Evolutionary conservation across 1,139 yeast species (phyloP).

Genomic region (Yamadazyma membranifaciens): DNA sequence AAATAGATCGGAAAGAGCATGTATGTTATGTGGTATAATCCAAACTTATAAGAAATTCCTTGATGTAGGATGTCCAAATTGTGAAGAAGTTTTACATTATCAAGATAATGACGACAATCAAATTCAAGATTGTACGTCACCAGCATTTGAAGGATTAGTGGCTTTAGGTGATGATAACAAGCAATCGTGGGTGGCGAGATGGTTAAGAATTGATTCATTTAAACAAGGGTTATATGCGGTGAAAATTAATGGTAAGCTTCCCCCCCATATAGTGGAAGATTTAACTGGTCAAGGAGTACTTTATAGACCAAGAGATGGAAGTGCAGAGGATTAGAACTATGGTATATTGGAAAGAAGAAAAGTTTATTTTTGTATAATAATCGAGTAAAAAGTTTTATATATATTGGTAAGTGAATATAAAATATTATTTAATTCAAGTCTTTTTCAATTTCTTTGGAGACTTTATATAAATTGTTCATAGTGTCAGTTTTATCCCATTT

Average conservation of each 20-base stretch:
- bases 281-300: slow-evolving; percentile 71
- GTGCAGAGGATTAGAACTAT: slow-evolving; percentile 68
- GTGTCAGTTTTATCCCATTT: slow-evolving; percentile 62
- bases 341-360: not conserved
- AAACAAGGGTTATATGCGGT: slow-evolving; percentile 92
- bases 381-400: no score
- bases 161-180: slow-evolving; percentile 82
- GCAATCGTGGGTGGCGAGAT: slow-evolving; percentile 94
- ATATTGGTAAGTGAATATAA: not conserved
- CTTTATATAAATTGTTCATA: slow-evolving; percentile 24
- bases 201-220: slow-evolving; percentile 91
- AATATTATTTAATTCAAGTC: slow-evolving; percentile 4
- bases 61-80: slow-evolving; percentile 93
- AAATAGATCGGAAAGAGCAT: slow-evolving; percentile 82
- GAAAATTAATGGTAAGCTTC: slow-evolving; percentile 87
- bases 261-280: slow-evolving; percentile 77
- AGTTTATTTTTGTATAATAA: not conserved
- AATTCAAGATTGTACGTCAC: slow-evolving; percentile 91
- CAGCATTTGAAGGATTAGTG: slow-evolving; percentile 92
- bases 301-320: slow-evolving; percentile 96
- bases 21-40: slow-evolving; percentile 94
- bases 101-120: slow-evolving; percentile 81
- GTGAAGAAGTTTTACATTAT: slow-evolving; percentile 80
- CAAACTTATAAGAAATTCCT: slow-evolving; percentile 75
- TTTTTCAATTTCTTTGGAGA: slow-evolving; percentile 16